phyloP scores from a whole-genome alignment of 768 basidiomycete genomes.

The Podaxis sp. region DNA sequence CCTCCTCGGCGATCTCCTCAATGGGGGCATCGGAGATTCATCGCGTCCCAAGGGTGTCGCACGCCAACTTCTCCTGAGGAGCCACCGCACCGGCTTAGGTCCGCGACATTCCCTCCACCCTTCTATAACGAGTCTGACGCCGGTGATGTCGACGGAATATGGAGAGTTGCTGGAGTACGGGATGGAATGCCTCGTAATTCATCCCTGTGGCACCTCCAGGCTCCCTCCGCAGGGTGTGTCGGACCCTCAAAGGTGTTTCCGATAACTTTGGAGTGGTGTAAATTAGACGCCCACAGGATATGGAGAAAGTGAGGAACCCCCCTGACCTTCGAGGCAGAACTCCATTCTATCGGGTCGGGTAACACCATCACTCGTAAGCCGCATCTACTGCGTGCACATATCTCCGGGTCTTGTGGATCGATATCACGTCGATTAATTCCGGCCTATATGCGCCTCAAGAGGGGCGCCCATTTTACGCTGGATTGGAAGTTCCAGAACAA shows the following conservation, averaged over 20 bases:
- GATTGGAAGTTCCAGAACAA: constrained; percentile 9
- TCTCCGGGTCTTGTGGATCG: constrained; percentile 4
- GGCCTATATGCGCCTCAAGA: constrained; percentile 14
- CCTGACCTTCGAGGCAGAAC: constrained; percentile 3
- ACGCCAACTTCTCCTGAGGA: constrained; percentile 36
- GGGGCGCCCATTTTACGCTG: constrained; percentile 15
- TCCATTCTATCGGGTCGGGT: background rate
- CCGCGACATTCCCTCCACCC: background rate
- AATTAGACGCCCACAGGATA: background rate
- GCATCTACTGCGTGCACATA: constrained; percentile 1
- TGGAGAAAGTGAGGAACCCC: background rate
- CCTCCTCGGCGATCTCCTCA: constrained; percentile 33
- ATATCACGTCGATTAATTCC: constrained; percentile 11
- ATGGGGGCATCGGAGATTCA: constrained; percentile 31
- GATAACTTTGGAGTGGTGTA: background rate
- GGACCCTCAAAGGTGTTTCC: background rate
- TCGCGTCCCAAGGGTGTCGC: constrained; percentile 27
- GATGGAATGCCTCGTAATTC: background rate
- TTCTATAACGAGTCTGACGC: constrained; percentile 23
- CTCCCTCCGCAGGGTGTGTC: background rate
- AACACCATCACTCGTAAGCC: background rate
- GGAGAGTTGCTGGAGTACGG: background rate
- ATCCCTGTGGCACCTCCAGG: background rate
- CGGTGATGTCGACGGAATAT: constrained; percentile 19
- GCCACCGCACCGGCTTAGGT: constrained; percentile 29